Evolutionary conservation across 306 rosid species (phyloP).

Genomic region (Prunus kanzakura): DNA sequence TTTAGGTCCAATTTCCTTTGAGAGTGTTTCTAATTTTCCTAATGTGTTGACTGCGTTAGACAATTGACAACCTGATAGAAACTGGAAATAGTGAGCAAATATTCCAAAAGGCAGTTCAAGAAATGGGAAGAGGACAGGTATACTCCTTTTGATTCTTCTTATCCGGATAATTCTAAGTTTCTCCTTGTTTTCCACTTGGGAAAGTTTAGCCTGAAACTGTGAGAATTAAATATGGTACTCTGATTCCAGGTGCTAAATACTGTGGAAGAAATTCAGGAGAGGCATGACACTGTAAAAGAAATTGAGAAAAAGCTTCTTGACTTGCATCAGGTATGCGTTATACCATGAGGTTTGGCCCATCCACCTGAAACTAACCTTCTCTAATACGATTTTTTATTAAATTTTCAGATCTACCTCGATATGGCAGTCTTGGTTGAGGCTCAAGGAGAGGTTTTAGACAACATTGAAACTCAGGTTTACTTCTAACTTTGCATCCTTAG

Average conservation of each 20-base stretch:
- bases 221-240: background rate
- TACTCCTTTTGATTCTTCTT: conserved; percentile 6
- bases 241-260: conserved; percentile 69
- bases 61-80: conserved; percentile 86
- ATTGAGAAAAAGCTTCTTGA: conserved; percentile 92
- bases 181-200: background rate
- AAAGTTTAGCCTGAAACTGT: background rate
- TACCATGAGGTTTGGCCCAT: background rate
- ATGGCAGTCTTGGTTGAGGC: conserved; percentile 96
- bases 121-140: conserved; percentile 93
- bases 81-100: conserved; percentile 98
- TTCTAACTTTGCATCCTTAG: conserved; percentile 14
- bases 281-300: conserved; percentile 88
- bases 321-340: conserved; percentile 74
- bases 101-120: conserved; percentile 85
- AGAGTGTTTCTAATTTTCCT: conserved; percentile 28
- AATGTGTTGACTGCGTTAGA: conserved; percentile 43
- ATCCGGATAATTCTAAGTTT: background rate
- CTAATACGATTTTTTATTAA: conserved; percentile 12
- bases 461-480: conserved; percentile 94
- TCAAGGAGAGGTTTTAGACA: conserved; percentile 85
- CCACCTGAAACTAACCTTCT: background rate
- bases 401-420: conserved; percentile 80
- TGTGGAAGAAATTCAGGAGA: conserved; percentile 93
- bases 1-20: conserved; percentile 10